Base-by-base conservation (phyloP, 805 yeast genomes). In the Starmerella stellata region DNA sequence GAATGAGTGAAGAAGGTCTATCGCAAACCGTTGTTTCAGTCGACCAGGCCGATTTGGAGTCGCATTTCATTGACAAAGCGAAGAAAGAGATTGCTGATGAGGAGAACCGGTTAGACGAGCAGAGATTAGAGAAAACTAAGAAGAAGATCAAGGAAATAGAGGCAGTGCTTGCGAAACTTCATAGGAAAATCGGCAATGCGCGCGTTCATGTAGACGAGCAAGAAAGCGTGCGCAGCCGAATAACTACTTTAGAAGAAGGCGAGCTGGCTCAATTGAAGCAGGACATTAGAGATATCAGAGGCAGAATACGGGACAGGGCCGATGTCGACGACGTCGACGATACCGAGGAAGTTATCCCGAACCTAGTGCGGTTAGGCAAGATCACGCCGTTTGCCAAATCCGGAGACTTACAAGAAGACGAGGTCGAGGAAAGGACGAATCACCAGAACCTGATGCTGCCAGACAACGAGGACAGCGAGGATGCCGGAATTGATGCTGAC, bases 321-420 rank as follows among this genome's bases (percentile, higher is more conserved):
- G 38, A 20, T 39, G 40, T 27, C 35, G 15, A 2, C 38, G 36
- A 3, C 5, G 72, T 78, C 0, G 78, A 70, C n/a, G 96, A 90
- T 52, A 59, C 82, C 0, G 78, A 78, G 51, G 71, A 71, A 40
- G 95, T 85, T 37, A 85, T 58, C 52, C 32, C 32, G 32, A 5
- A 32, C 8, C 63, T 90, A 43, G 70, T 90, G 0, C 66, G 98
- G 46, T 85, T 87, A 0, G 98, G 98, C 21, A 75, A 82, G 54
- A 72, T 83, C 40, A 90, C 98, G 0, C 96, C 96, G 1, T 90
- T 90, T 62, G 93, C 95, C 9, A 39, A 34, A 5, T 21, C 41
- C 3, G 38, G 23, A 8, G 40, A 35, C 5, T 44, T 34, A 28
- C 54, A 51, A 19, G 56, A 47, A 15, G 50, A 46, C 9, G 56